Conservation (phyloP, 2,329 filamentous ascomycete species). For the Fusarium verrucosum region DNA sequence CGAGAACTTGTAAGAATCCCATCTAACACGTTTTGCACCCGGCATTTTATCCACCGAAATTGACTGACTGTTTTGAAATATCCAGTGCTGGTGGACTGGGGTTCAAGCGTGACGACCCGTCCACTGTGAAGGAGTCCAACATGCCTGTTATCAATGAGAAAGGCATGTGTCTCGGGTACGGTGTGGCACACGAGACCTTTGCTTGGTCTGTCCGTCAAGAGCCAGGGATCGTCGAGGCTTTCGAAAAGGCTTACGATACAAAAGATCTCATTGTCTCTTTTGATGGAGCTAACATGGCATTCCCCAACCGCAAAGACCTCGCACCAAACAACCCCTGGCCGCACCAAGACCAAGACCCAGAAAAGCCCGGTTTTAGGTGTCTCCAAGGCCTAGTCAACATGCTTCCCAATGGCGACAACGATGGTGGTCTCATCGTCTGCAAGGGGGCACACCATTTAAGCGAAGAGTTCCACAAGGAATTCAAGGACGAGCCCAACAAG, state of each 20-base stretch:
- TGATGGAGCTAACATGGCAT: constrained; percentile 8
- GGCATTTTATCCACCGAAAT: too few species aligned
- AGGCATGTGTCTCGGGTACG: constrained; percentile 16
- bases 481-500: constrained; percentile 1
- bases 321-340: constrained; percentile 18
- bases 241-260: constrained; percentile 13
- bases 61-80: accelerated
- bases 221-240: not conserved
- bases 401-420: not conserved
- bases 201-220: constrained; percentile 15
- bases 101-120: constrained; percentile 3
- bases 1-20: constrained; percentile 5
- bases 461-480: constrained; percentile 4
- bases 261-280: constrained; percentile 7
- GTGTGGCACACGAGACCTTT: constrained; percentile 9
- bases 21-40: too few species aligned
- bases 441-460: not conserved
- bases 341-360: constrained; percentile 5
- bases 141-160: constrained; percentile 8
- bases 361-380: constrained; percentile 9
- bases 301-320: constrained; percentile 7
- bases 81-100: constrained; percentile 2
- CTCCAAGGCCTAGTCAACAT: constrained; percentile 10
- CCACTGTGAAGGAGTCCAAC: not conserved
- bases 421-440: constrained; percentile 6